Evolutionary conservation across 1,284 basidiomycete genomes (phyloP).

Genomic region (Uromyces viciae-fabae): DNA sequence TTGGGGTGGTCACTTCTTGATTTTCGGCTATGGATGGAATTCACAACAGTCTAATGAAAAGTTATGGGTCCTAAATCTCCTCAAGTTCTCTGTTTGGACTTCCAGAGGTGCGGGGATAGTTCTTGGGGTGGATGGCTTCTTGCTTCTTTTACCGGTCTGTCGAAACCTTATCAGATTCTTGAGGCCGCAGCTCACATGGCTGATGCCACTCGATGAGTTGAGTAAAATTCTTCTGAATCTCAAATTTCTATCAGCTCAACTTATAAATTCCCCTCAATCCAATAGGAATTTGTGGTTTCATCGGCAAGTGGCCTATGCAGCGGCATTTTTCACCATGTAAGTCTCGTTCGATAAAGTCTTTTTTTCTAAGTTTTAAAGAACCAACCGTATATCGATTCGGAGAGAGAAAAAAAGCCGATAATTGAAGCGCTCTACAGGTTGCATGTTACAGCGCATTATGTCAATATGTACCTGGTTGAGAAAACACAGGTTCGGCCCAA

Average conservation of each 20-base stretch:
- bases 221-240: not conserved
- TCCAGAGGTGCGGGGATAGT: slow-evolving; percentile 38
- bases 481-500: slow-evolving; percentile 40
- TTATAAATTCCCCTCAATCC: not conserved
- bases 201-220: slow-evolving; percentile 44
- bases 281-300: slow-evolving; percentile 41
- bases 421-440: not conserved
- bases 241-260: too few relatives aligned
- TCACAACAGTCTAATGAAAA: slow-evolving; percentile 16
- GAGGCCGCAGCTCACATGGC: slow-evolving; percentile 29
- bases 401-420: not conserved
- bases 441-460: slow-evolving; percentile 43
- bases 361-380: not conserved
- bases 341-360: not conserved
- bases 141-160: slow-evolving; percentile 30
- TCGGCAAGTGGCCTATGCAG: slow-evolving; percentile 40
- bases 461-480: slow-evolving; percentile 43
- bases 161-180: slow-evolving; percentile 35
- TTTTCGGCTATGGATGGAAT: slow-evolving; percentile 40
- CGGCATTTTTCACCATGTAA: slow-evolving; percentile 33
- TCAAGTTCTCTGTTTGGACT: slow-evolving; percentile 36
- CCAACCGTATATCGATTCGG: too few relatives aligned
- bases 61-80: slow-evolving; percentile 35
- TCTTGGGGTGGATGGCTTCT: slow-evolving; percentile 33
- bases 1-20: slow-evolving; percentile 16